Conservation (phyloP, 2,329 filamentous ascomycete species). For the Epichloe baconii region DNA sequence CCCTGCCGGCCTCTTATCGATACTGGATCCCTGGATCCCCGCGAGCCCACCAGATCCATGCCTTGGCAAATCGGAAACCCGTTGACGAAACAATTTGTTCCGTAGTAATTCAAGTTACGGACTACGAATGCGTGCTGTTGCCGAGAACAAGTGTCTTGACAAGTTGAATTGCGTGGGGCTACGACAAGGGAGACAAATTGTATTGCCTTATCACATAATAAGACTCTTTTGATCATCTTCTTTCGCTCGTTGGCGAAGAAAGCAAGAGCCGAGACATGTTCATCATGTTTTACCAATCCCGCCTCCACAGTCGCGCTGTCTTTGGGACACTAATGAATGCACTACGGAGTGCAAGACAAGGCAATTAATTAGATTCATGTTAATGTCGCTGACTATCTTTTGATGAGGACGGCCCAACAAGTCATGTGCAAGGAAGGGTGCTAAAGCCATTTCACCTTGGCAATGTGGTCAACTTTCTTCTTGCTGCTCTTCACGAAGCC, state of each 20-base stretch:
- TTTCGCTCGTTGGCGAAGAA: neutral
- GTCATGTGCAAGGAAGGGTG: neutral
- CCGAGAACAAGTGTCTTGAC: neutral
- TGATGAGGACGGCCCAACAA: no score
- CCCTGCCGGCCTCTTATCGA: neutral
- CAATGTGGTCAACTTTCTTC: conserved; percentile 85
- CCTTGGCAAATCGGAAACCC: neutral
- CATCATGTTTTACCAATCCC: neutral
- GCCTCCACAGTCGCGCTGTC: neutral
- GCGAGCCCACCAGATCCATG: neutral
- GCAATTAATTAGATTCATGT: neutral
- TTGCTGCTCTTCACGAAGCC: conserved; percentile 81
- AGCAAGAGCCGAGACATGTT: conserved; percentile 1
- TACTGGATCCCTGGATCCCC: neutral
- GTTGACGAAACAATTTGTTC: neutral
- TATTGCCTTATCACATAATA: neutral
- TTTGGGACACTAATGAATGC: neutral
- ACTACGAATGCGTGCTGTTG: neutral
- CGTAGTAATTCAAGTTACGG: neutral
- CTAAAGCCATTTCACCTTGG: conserved; percentile 72
- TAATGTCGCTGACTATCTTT: no score
- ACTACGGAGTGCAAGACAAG: neutral
- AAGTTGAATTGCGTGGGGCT: neutral
- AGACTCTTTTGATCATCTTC: neutral
- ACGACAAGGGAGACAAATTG: neutral